Conservation (phyloP, 1,284 basidiomycete genomes). For the Naganishia cerealis region DNA sequence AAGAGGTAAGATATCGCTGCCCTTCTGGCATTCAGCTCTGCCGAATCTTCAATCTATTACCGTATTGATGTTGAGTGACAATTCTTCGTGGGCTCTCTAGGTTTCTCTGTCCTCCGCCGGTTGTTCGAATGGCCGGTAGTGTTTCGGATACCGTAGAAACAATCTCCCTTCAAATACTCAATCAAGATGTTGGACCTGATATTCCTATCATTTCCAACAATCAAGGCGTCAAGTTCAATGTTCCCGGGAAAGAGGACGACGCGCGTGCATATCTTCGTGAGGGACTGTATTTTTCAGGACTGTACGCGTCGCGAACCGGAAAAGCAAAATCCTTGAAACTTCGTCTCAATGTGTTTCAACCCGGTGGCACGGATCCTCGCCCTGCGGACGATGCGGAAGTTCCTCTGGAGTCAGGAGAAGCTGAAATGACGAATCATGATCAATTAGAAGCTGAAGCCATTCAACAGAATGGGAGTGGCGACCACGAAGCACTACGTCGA, state of each 20-base stretch:
- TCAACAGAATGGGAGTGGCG: constrained; percentile 4
- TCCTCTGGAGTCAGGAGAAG: background rate
- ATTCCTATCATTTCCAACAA: constrained; percentile 34
- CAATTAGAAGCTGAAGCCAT: constrained; percentile 1
- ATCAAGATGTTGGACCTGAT: constrained; percentile 32
- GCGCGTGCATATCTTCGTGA: constrained; percentile 33
- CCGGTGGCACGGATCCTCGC: constrained; percentile 34
- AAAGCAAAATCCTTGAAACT: constrained; percentile 33
- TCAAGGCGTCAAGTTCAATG: constrained; percentile 34
- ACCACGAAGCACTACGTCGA: constrained; percentile 8
- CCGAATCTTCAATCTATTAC: background rate
- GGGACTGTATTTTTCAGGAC: constrained; percentile 33
- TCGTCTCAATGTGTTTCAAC: constrained; percentile 32
- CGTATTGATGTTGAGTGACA: background rate
- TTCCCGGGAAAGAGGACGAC: constrained; percentile 28
- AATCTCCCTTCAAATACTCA: constrained; percentile 30
- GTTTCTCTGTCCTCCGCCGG: constrained; percentile 35
- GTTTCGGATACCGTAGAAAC: constrained; percentile 35
- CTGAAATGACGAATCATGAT: background rate
- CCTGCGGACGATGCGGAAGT: background rate
- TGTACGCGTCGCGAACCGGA: constrained; percentile 33
- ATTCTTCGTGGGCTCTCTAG: background rate
- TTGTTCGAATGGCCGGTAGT: constrained; percentile 34
- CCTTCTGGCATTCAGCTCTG: background rate
- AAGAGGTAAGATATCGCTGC: constrained; percentile 13